phyloP scores from a whole-genome alignment of 1,139 yeast genomes.

The Ogataea hybrid region DNA sequence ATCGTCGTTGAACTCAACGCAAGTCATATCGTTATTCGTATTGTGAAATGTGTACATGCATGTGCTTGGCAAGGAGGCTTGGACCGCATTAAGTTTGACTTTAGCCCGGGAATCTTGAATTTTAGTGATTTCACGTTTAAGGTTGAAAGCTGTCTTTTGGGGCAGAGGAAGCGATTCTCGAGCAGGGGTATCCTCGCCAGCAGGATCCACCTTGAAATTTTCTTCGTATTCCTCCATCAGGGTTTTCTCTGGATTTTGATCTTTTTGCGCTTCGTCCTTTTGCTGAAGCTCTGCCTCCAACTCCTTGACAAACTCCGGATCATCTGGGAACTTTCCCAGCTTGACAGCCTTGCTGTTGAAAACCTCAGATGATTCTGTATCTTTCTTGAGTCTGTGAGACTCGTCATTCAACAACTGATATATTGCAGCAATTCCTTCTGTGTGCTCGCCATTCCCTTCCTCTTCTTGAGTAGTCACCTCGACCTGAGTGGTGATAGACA shows the following conservation, averaged over 20 bases:
- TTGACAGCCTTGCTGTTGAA: conserved; percentile 73
- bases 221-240: conserved; percentile 49
- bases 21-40: conserved; percentile 83
- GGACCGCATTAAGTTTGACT: conserved; percentile 61
- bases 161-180: conserved; percentile 83
- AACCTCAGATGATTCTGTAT: conserved; percentile 19
- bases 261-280: conserved; percentile 55
- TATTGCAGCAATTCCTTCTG: conserved; percentile 36
- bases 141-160: conserved; percentile 72
- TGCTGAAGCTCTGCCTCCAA: conserved; percentile 79
- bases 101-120: conserved; percentile 82
- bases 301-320: conserved; percentile 81
- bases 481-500: conserved; percentile 62
- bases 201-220: conserved; percentile 45
- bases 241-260: conserved; percentile 31
- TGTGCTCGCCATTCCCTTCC: conserved; percentile 33
- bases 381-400: conserved; percentile 17
- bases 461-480: conserved; percentile 36
- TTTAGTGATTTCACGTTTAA: conserved; percentile 71
- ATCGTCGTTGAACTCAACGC: conserved; percentile 83
- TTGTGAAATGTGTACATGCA: conserved; percentile 99
- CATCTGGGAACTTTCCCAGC: conserved; percentile 81
- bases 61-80: conserved; percentile 87
- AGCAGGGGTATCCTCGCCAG: conserved; percentile 62
- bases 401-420: conserved; percentile 29